Evolutionary conservation across 2,329 filamentous ascomycete species (phyloP), one percentile per base, ranked within the genome.

Genomic region (Dactylonectria estremocensis): DNA sequence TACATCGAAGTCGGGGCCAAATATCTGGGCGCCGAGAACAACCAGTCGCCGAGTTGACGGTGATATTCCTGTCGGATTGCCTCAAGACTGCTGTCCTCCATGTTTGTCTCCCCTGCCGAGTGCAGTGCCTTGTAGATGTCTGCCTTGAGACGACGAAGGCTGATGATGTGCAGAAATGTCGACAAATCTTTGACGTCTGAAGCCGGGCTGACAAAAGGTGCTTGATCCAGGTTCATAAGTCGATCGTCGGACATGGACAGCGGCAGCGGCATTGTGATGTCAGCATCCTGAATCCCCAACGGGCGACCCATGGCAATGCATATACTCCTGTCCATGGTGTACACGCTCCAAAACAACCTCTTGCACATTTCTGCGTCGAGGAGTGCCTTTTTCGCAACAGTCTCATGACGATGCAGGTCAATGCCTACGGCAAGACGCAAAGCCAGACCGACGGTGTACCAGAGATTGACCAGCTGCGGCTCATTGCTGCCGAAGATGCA

Each of bases 401-500:
- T 71, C 28, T 74, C 72, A 13, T 68, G 66, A 8, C 72, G 69
- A 33, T 74, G 72, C 18, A 74, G 66, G 18, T 73, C 72, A 2
- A 73, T 74, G 0, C 72, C 72, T 1, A 74, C 68, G 1, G 72
- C 70, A 33, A 74, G 72, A 2, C 72, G 66, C 20, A 74, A 18
- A 3, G 72, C 72, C 40, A 74, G 52, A 2, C 72, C 72, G 58
- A 73, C 72, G 2, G 70, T 73, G 22, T 74, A 72, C 72, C 72
- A 74, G 31, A 74, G 8, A 10, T 74, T 74, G 3, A 74, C 67
- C 14, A 70, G 64, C 22, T 74, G 72, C 2, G 72, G 72, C 28
- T 74, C 72, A n/a, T 74, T 74, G 11, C 72, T 74, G 3, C 72
- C 72, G 9, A 68, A 74, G 2, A 74, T 54, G 33, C 72, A 74